Evolutionary conservation across 2,329 filamentous ascomycete species (phyloP), one percentile per base, ranked within the genome.

Genomic region (Clonostachys sp.): DNA sequence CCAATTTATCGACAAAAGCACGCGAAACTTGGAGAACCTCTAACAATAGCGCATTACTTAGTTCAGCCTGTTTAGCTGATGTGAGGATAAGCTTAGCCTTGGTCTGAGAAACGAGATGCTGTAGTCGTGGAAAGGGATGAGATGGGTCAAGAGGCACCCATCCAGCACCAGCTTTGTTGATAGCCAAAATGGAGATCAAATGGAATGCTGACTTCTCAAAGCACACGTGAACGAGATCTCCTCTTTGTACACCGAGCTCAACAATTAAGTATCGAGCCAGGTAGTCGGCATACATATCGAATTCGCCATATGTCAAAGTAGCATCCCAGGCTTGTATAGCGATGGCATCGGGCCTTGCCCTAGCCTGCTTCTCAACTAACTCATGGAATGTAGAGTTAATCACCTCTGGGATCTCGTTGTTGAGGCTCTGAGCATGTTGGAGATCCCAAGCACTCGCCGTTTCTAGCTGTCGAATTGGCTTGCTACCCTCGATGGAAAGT

Each of bases 201-300:
- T 18, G 17, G 45, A 49, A 53, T 5, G 36, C 41, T 5, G 49
- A 51, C 34, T 53, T 53, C 33, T 49, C 51, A 24, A 51, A 55
- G 50, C 48, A 53, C 18, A 53, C 30, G 9, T 36, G 48, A 7
- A 54, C 44, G 5, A 46, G 12, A 12, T 45, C 36, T 13, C 35
- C 35, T 6, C 6, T n/a, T 24, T 41, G 17, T 6, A 48, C 42
- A 20, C 42, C 35, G 16, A 35, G 18, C 8, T 13, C 12, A 10
- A 14, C 10, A 10, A 48, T 10, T 30, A 46, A n/a, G 24, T 45
- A 20, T n/a, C 24, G n/a, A 6, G 47, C 35, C 4, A 48, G 42
- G 2, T 38, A n/a, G n/a, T 45, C 34, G 30, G 47, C 20, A 34
- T 30, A 20, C n/a, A 6, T 34, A 18, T 48, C 38, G 2, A 48